A percentile compares a stretch with the other conserved stretches of the same genome.
Evolutionary conservation across 1,284 basidiomycete genomes (phyloP).

Genomic region (Volvariella surrecta): DNA sequence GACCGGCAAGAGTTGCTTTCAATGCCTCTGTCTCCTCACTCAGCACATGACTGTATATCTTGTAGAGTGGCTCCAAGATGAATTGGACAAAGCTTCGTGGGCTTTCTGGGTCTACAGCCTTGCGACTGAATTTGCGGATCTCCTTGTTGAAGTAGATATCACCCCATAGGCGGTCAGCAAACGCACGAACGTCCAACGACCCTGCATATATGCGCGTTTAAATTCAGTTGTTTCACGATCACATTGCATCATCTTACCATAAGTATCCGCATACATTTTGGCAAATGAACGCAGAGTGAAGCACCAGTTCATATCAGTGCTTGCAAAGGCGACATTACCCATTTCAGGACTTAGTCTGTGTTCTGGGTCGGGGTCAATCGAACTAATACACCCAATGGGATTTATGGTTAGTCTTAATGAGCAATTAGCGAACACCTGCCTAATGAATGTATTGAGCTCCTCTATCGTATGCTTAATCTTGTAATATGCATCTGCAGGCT

Average conservation of each 20-base stretch:
- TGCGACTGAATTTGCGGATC: slow-evolving; percentile 84
- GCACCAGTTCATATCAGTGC: slow-evolving; percentile 95
- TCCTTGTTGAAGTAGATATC: slow-evolving; percentile 92
- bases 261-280: slow-evolving; percentile 93
- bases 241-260: slow-evolving; percentile 36
- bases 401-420: not conserved
- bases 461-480: slow-evolving; percentile 99
- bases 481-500: slow-evolving; percentile 95
- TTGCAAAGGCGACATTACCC: slow-evolving; percentile 97
- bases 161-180: slow-evolving; percentile 92
- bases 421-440: slow-evolving; percentile 35
- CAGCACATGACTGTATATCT: slow-evolving; percentile 92
- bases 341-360: slow-evolving; percentile 87
- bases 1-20: slow-evolving; percentile 68
- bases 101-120: slow-evolving; percentile 73
- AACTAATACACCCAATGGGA: slow-evolving; percentile 31
- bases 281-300: slow-evolving; percentile 95
- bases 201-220: slow-evolving; percentile 24
- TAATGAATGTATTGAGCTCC: slow-evolving; percentile 94
- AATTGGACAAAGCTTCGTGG: slow-evolving; percentile 93
- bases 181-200: slow-evolving; percentile 54
- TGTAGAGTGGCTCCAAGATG: slow-evolving; percentile 94
- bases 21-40: slow-evolving; percentile 86
- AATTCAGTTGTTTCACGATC: not conserved
- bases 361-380: slow-evolving; percentile 83